Conservation (phyloP, 2,329 filamentous ascomycete genomes). For the Epichloe scottii region DNA sequence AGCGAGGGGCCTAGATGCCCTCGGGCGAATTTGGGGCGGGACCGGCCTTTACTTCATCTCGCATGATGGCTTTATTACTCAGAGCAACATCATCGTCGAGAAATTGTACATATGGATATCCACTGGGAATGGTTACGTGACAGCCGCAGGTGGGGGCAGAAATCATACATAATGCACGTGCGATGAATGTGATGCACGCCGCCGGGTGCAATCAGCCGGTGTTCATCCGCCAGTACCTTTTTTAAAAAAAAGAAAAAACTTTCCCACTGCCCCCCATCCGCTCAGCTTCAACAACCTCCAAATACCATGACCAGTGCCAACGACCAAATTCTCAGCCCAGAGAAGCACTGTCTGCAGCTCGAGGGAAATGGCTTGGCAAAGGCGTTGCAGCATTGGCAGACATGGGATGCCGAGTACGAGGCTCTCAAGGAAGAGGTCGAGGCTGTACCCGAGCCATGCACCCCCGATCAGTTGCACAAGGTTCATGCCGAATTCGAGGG, state of each 20-base stretch:
- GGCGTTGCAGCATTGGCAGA: slow-evolving; percentile 76
- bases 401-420: slow-evolving; percentile 87
- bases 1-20: too few species aligned
- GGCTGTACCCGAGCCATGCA: slow-evolving; percentile 33
- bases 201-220: slow-evolving; percentile 11
- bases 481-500: slow-evolving; percentile 49
- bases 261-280: neutral
- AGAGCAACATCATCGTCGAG: too few species aligned
- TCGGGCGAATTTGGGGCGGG: too few species aligned
- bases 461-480: slow-evolving; percentile 37
- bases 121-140: too few species aligned
- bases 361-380: slow-evolving; percentile 67
- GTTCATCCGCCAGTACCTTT: slow-evolving; percentile 10
- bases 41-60: neutral
- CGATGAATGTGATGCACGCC: too few species aligned
- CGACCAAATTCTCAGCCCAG: slow-evolving; percentile 55
- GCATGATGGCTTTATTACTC: neutral
- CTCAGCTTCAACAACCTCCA: neutral
- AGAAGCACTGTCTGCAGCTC: slow-evolving; percentile 61
- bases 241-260: neutral
- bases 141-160: too few species aligned
- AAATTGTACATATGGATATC: too few species aligned
- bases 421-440: slow-evolving; percentile 72
- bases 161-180: too few species aligned
- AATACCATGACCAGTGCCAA: slow-evolving; percentile 26